phyloP scores from a whole-genome alignment of 257 asterid genomes.

The Salvia hispanica region DNA sequence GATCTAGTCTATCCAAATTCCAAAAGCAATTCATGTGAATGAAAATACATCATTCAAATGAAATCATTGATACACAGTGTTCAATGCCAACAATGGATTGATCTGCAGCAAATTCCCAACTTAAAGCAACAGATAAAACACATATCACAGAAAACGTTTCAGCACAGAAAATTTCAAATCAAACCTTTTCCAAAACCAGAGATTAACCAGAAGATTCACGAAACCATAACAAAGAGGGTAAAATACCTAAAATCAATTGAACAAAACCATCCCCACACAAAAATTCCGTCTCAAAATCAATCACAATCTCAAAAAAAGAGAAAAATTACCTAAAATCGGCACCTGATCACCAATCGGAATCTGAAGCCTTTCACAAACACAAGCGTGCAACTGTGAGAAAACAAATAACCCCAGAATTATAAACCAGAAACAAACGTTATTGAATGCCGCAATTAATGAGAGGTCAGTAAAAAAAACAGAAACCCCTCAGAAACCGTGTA shows the following conservation, averaged over 20 bases:
- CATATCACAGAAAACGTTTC: neutral
- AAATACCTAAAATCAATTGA: slow-evolving; percentile 21
- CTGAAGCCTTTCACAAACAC: slow-evolving; percentile 5
- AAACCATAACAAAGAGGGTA: neutral
- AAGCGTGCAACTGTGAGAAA: neutral
- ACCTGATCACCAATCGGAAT: neutral
- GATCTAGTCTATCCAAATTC: neutral
- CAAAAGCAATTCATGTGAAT: neutral
- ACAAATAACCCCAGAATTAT: slow-evolving; percentile 20
- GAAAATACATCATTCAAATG: neutral
- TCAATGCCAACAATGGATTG: slow-evolving; percentile 3
- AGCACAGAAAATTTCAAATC: neutral
- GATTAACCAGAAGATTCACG: neutral
- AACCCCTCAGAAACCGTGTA: slow-evolving; percentile 37
- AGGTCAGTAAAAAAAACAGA: slow-evolving; percentile 13
- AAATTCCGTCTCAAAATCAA: slow-evolving; percentile 19
- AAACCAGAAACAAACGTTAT: neutral
- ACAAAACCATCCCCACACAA: slow-evolving; percentile 18
- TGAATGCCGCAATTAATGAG: slow-evolving; percentile 31
- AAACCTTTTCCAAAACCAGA: slow-evolving; percentile 28
- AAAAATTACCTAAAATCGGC: slow-evolving; percentile 13
- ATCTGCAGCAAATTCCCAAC: slow-evolving; percentile 1
- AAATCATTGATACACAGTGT: slow-evolving; percentile 1
- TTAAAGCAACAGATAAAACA: slow-evolving; percentile 8
- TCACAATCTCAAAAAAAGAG: slow-evolving; percentile 17